Percentiles rank a stretch among this genome's conserved stretches.
Evolutionary conservation across 352 stramenopile genomes (phyloP).

Genomic region (Globisporangium megalacanthum): DNA sequence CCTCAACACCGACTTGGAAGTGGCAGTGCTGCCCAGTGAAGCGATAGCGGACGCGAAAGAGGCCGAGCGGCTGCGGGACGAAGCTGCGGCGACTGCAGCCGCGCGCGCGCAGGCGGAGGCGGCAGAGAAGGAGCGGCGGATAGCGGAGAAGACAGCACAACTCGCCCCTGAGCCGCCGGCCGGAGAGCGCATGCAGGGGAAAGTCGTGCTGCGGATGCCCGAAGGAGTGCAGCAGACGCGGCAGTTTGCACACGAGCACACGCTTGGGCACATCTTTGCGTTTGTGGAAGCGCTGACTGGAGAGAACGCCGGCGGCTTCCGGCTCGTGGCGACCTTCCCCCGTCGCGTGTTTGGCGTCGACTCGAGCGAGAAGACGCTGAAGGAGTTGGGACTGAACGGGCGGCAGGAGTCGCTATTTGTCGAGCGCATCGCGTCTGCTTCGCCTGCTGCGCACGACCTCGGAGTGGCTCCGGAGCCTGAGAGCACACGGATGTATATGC

Average conservation of each 20-base stretch:
- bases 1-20: constrained; percentile 78
- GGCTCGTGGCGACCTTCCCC: constrained; percentile 55
- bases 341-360: constrained; percentile 50
- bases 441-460: background rate
- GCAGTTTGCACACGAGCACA: constrained; percentile 30
- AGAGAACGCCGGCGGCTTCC: constrained; percentile 31
- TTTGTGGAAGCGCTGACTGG: constrained; percentile 50
- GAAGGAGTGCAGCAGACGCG: constrained; percentile 39
- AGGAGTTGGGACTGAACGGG: constrained; percentile 45
- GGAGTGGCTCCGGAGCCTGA: background rate
- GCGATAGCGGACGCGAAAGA: constrained; percentile 33
- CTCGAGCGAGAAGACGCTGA: constrained; percentile 29
- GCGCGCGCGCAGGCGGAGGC: constrained; percentile 17
- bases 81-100: constrained; percentile 19
- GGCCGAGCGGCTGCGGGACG: constrained; percentile 23
- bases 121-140: constrained; percentile 35
- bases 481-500: background rate
- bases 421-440: constrained; percentile 18
- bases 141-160: constrained; percentile 26
- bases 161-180: constrained; percentile 31
- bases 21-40: constrained; percentile 73
- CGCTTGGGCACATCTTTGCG: constrained; percentile 38
- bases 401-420: constrained; percentile 72
- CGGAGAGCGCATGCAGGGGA: constrained; percentile 38
- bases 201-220: constrained; percentile 42